These are phyloP conservation scores for Leccinum uliginosum DNA, from an alignment of 768 basidiomycete genomes.

Conservation along the genomic window DNA sequence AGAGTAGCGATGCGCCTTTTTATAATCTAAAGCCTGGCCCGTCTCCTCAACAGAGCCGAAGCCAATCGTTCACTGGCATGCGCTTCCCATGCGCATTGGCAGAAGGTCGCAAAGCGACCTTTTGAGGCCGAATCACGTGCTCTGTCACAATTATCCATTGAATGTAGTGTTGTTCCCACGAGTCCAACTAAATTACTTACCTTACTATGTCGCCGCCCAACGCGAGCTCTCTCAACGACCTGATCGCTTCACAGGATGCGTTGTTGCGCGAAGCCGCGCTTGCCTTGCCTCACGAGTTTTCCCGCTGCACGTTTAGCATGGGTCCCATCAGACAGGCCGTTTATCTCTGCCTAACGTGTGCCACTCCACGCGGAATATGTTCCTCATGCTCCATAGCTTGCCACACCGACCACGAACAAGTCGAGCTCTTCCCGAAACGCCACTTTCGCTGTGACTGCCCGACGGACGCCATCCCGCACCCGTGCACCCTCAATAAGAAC, in stretches of 20 bases:
- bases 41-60: no score
- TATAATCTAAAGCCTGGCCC: no score
- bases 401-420: conserved; percentile 81
- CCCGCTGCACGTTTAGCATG: conserved; percentile 58
- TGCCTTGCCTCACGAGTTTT: conserved; percentile 59
- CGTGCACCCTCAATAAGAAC: conserved; percentile 58
- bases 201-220: not conserved
- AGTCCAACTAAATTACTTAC: no score
- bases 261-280: conserved; percentile 36
- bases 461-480: conserved; percentile 53
- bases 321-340: conserved; percentile 72
- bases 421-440: conserved; percentile 85
- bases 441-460: conserved; percentile 84
- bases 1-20: no score
- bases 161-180: no score
- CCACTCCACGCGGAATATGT: conserved; percentile 64
- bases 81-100: no score
- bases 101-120: no score
- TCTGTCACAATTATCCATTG: no score
- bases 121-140: no score
- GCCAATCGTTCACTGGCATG: no score
- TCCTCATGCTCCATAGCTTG: conserved; percentile 84
- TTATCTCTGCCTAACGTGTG: conserved; percentile 77
- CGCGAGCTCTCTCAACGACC: conserved; percentile 23
- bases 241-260: conserved; percentile 26